Base-by-base conservation (phyloP, 2,329 filamentous ascomycete species). In the Calycina marina region DNA sequence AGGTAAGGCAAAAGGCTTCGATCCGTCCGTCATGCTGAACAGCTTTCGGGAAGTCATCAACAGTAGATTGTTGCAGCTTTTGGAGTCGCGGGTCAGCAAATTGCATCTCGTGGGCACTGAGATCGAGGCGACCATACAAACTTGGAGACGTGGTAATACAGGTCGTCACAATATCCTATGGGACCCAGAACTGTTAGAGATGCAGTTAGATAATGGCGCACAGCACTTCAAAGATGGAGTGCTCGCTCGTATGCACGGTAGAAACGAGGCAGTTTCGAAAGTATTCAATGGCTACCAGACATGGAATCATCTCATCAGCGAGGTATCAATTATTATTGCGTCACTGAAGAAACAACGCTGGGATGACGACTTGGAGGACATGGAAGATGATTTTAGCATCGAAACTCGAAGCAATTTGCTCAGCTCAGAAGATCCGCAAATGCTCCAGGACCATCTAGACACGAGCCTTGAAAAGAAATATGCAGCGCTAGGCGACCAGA, bases 281-380 rank as follows among this genome's bases (percentile, higher is more conserved):
- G 69, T 77, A 0, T 61, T 76, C 2, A 60, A 66, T 9, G 62
- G 66, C 28, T 90, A 90, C 48, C 65, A 72, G 36, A 64, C 65
- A 1, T 94, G 86, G 85, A 68, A 73, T 28, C 61, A 63, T n/a
- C 68, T 77, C 4, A 69, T 92, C n/a, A 68, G 77, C 38, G 71
- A 75, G 32, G 69, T 80, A 10, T 66, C 65, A 26, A 59, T 62
- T 12, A 62, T 77, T 3, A 67, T 85, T 5, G 70, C 73, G 25
- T 63, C 70, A 36, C 66, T 90, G 44, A 69, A 63, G 38, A 67
- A 69, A 28, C 72, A 77, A 42, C 69, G 72, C 35, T 86, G 81
- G 79, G 77, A 86, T 40, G 77, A 82, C 34, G 77, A 82, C 38
- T 64, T 75, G 16, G 58, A 61, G 31, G 72, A 78, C 31, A 72